Evolutionary conservation across 2,329 filamentous ascomycete genomes (phyloP).

Genomic region (Ascochyta lentis): DNA sequence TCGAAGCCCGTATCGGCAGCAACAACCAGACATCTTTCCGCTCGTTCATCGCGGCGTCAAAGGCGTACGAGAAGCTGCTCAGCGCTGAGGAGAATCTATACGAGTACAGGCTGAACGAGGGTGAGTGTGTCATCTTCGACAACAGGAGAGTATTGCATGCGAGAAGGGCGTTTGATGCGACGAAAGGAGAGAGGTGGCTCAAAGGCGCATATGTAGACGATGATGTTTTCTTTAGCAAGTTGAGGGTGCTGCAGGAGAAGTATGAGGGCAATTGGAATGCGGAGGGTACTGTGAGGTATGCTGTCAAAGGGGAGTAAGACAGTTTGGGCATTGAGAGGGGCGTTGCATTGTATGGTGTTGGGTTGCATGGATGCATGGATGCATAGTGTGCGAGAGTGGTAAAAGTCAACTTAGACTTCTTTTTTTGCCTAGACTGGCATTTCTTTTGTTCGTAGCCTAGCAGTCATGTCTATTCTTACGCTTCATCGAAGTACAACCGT

Average conservation of each 20-base stretch:
- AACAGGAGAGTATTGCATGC: constrained; percentile 88
- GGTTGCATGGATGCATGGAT: background rate
- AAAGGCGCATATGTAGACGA: constrained; percentile 83
- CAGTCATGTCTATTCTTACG: no score
- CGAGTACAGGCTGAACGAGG: constrained; percentile 75
- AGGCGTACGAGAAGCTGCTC: constrained; percentile 65
- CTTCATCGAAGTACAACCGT: no score
- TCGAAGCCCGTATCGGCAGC: constrained; percentile 48
- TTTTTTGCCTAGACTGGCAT: background rate
- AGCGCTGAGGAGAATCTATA: constrained; percentile 67
- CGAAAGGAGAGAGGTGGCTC: constrained; percentile 76
- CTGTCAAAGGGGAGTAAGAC: constrained; percentile 8
- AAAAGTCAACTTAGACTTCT: background rate
- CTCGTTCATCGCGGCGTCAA: constrained; percentile 52
- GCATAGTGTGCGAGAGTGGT: constrained; percentile 3
- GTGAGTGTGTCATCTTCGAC: constrained; percentile 93
- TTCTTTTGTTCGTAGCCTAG: background rate
- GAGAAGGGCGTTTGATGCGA: constrained; percentile 73
- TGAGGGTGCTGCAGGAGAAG: constrained; percentile 52
- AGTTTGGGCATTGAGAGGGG: background rate
- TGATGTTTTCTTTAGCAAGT: constrained; percentile 63
- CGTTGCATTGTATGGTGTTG: constrained; percentile 10
- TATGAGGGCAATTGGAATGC: constrained; percentile 42
- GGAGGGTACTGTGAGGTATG: constrained; percentile 41
- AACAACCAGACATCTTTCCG: constrained; percentile 35